A percentile compares a stretch with the other conserved stretches of the same genome.
These are phyloP conservation scores for Nicotiana tomentosiformis DNA, from an alignment of 257 asterid genomes.

Conservation along the genomic window DNA sequence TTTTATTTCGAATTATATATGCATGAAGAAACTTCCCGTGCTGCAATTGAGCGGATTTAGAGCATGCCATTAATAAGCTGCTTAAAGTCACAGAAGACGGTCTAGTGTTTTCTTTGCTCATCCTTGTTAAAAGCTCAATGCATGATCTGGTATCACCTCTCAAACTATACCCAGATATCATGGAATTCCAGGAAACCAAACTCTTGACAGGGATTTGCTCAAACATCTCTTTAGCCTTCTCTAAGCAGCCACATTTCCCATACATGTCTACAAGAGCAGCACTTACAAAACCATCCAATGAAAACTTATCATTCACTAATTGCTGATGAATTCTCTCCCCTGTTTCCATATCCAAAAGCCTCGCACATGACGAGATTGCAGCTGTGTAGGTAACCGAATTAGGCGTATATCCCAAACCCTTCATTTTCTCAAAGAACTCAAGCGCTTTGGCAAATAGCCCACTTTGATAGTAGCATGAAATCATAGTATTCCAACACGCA, in stretches of 20 bases:
- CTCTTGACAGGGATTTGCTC: slow-evolving; percentile 45
- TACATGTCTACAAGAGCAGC: slow-evolving; percentile 80
- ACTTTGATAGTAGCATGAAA: slow-evolving; percentile 65
- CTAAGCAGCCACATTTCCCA: slow-evolving; percentile 65
- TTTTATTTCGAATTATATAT: slow-evolving; percentile 34
- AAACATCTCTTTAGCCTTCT: slow-evolving; percentile 52
- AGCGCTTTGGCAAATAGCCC: slow-evolving; percentile 65
- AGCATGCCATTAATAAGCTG: slow-evolving; percentile 50
- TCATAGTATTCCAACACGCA: slow-evolving; percentile 67
- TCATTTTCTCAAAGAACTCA: slow-evolving; percentile 59
- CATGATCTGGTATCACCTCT: slow-evolving; percentile 54
- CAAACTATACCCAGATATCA: slow-evolving; percentile 67
- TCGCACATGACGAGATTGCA: slow-evolving; percentile 67
- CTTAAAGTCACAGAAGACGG: slow-evolving; percentile 59
- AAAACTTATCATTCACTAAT: slow-evolving; percentile 30
- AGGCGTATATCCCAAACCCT: slow-evolving; percentile 39
- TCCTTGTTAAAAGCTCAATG: slow-evolving; percentile 42
- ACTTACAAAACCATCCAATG: slow-evolving; percentile 47
- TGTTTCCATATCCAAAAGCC: slow-evolving; percentile 49
- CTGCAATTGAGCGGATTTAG: slow-evolving; percentile 45
- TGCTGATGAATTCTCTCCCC: slow-evolving; percentile 56
- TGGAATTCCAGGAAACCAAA: slow-evolving; percentile 73
- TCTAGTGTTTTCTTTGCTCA: slow-evolving; percentile 36
- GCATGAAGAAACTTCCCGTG: slow-evolving; percentile 68
- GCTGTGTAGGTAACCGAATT: slow-evolving; percentile 63